These are phyloP conservation scores for Sarocladiaceae sp. DNA, from an alignment of 2,329 filamentous ascomycete genomes.

Conservation along the genomic window DNA sequence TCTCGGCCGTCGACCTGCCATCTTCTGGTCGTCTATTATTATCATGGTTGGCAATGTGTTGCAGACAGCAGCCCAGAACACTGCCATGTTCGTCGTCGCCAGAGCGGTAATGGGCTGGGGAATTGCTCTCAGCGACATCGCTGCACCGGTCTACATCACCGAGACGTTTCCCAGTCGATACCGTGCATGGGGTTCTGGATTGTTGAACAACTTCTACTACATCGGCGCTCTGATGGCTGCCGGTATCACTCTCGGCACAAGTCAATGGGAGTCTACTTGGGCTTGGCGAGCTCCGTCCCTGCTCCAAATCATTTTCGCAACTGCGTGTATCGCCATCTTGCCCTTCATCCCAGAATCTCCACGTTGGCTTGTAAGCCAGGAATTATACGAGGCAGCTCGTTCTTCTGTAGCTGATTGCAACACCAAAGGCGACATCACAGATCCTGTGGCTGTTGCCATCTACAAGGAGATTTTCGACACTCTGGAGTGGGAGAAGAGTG, in stretches of 20 bases:
- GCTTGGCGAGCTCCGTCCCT: conserved; percentile 27
- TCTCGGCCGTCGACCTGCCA: conserved; percentile 20
- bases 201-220: conserved; percentile 47
- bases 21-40: conserved; percentile 26
- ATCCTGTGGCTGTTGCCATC: neutral
- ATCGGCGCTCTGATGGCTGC: conserved; percentile 39
- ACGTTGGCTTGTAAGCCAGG: neutral
- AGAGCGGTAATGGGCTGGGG: conserved; percentile 50
- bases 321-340: neutral
- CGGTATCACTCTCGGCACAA: conserved; percentile 37
- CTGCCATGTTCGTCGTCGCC: conserved; percentile 49
- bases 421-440: neutral
- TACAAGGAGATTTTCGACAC: neutral
- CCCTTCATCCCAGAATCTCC: conserved; percentile 1
- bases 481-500: neutral
- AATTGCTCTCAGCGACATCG: conserved; percentile 46
- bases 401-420: neutral
- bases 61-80: conserved; percentile 43
- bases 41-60: conserved; percentile 41
- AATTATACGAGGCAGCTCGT: neutral
- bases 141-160: conserved; percentile 47
- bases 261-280: conserved; percentile 20
- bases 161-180: conserved; percentile 51
- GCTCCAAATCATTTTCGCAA: conserved; percentile 14
- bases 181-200: conserved; percentile 44